phyloP scores from a whole-genome alignment of 192 early-diverging fungal genomes.

The Coemansia furcata region DNA sequence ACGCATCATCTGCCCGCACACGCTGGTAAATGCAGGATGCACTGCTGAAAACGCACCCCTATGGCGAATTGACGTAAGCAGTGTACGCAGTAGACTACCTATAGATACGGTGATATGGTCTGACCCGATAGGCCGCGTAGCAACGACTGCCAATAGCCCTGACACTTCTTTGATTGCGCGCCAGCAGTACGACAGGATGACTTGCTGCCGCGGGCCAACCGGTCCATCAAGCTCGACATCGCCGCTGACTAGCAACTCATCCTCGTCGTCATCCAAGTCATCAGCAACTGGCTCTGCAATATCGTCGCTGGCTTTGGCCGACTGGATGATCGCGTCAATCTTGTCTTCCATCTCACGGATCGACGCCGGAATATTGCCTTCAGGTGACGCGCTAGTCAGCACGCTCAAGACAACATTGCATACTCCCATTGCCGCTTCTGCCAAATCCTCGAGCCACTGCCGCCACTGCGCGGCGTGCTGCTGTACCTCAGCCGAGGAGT shows the following conservation, averaged over 20 bases:
- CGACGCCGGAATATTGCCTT: slow-evolving; percentile 84
- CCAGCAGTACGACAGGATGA: slow-evolving; percentile 90
- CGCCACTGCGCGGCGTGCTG: slow-evolving; percentile 54
- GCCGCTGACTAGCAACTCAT: slow-evolving; percentile 23
- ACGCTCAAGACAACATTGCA: slow-evolving; percentile 66
- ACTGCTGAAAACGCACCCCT: slow-evolving; percentile 90
- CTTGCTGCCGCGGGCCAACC: slow-evolving; percentile 70
- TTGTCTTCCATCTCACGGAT: slow-evolving; percentile 66
- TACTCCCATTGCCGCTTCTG: slow-evolving; percentile 55
- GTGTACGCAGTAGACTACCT: slow-evolving; percentile 51
- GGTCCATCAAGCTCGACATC: slow-evolving; percentile 28
- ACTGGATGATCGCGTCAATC: slow-evolving; percentile 50
- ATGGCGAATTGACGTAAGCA: slow-evolving; percentile 79
- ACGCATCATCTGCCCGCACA: slow-evolving; percentile 68
- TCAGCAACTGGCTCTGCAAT: not conserved
- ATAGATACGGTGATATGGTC: slow-evolving; percentile 19
- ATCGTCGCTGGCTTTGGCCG: slow-evolving; percentile 6
- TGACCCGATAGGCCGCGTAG: not conserved
- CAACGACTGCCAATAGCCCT: slow-evolving; percentile 50
- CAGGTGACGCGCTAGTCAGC: slow-evolving; percentile 77
- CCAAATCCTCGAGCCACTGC: slow-evolving; percentile 46
- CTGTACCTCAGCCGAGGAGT: slow-evolving; percentile 44
- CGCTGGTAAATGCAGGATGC: slow-evolving; percentile 68
- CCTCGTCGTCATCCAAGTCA: slow-evolving; percentile 44
- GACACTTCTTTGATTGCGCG: slow-evolving; percentile 87